Evolutionary conservation across 202 grass and related monocot species (phyloP).

Genomic region (Cymbopogon flexuosus): DNA sequence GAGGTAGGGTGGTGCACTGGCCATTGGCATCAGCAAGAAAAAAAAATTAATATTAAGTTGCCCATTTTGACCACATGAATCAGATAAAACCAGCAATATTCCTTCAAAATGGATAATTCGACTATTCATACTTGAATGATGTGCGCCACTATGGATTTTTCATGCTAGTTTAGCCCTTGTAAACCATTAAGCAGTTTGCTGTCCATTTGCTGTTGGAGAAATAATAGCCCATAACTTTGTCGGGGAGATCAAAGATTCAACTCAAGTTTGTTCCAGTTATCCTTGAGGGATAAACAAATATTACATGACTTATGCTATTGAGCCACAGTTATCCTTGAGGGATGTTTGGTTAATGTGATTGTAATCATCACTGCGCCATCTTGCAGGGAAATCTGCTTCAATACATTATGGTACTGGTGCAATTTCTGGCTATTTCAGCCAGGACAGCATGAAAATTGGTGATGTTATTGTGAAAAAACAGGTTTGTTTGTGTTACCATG

Average conservation of each 20-base stretch:
- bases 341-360: neutral
- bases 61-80: neutral
- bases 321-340: neutral
- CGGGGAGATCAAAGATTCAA: neutral
- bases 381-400: slow-evolving; percentile 63
- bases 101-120: neutral
- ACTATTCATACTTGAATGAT: neutral
- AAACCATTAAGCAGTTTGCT: neutral
- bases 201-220: neutral
- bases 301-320: neutral
- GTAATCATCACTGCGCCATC: neutral
- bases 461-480: slow-evolving; percentile 69
- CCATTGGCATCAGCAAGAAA: neutral
- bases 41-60: neutral
- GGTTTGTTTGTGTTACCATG: slow-evolving; percentile 27
- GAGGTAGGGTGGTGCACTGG: neutral
- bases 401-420: slow-evolving; percentile 77
- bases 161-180: neutral
- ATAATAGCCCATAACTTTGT: neutral
- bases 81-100: neutral
- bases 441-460: slow-evolving; percentile 70
- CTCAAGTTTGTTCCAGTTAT: neutral
- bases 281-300: neutral
- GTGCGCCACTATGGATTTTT: neutral
- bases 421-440: slow-evolving; percentile 66